A percentile compares a stretch with the other conserved stretches of the same genome.
Evolutionary conservation across 805 yeast species (phyloP).

Genomic region (Candida qinlingensis): DNA sequence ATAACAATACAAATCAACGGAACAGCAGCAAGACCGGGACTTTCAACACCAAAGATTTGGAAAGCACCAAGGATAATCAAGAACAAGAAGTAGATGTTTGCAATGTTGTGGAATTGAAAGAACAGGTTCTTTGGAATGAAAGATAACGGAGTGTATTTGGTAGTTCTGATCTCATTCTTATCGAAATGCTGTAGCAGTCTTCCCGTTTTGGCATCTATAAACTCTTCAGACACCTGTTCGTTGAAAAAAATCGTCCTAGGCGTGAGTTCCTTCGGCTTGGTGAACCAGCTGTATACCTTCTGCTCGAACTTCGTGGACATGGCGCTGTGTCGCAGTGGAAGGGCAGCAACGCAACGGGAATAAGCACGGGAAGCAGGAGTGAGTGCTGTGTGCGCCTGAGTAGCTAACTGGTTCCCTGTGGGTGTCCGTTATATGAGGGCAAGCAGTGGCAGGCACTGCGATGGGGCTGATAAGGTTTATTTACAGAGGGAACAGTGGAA

Average conservation of each 20-base stretch:
- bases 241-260: slow-evolving; percentile 9
- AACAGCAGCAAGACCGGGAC: slow-evolving; percentile 69
- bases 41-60: slow-evolving; percentile 73
- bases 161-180: slow-evolving; percentile 80
- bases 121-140: slow-evolving; percentile 81
- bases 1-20: slow-evolving; percentile 74
- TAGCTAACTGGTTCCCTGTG: too few species aligned
- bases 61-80: slow-evolving; percentile 77
- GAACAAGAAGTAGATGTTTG: slow-evolving; percentile 81
- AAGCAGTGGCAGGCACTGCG: too few species aligned
- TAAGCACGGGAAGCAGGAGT: too few species aligned
- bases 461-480: too few species aligned
- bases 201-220: slow-evolving; percentile 5
- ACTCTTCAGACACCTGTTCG: slow-evolving; percentile 1
- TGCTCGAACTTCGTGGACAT: slow-evolving; percentile 5
- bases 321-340: neutral
- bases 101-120: slow-evolving; percentile 81
- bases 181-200: slow-evolving; percentile 5
- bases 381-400: too few species aligned
- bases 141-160: slow-evolving; percentile 88
- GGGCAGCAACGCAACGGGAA: neutral
- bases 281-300: slow-evolving; percentile 3
- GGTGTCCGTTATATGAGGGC: too few species aligned
- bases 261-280: slow-evolving; percentile 1
- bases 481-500: too few species aligned